Evolutionary conservation across 2,329 filamentous ascomycete genomes (phyloP), one percentile per base, ranked within the genome.

Genomic region (Aureobasidium leucospermi): DNA sequence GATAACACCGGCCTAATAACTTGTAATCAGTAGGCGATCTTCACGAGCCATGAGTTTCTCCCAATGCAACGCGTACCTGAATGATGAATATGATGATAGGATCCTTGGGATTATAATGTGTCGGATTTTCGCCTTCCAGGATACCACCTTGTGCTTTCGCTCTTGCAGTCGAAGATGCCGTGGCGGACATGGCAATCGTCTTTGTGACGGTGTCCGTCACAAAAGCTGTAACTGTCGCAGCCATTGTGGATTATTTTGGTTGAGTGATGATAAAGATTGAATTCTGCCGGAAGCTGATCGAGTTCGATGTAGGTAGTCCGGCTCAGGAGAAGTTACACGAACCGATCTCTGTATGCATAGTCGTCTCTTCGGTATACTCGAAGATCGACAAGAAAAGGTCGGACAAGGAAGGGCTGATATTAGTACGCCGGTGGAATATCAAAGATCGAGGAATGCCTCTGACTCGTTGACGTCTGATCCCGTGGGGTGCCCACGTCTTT

Each of bases 61-160:
- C 11, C 3, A 7, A n/a, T 8, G 2, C 4, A 34, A 16, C 34
- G 34, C 70, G 36, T 75, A 83, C 85, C 80, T 87, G 87, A 51
- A 91, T 87, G 67, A 91, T 89, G 73, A 92, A 90, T 48, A 89
- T 73, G 47, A 84, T 83, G 63, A 92, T 85, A 6, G 88, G 89
- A 64, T 90, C 86, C 60, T 82, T 86, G 10, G 85, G 67, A 65
- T 87, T 84, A 74, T 87, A 90, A 32, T 80, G 69, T 32, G 86
- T 79, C 1, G 89, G 89, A 63, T 90, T 85, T 56, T 81, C 75
- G 45, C 85, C 85, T 64, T 90, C 87, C 45, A 93, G 76, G 61
- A 93, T 82, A 63, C 89, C 89, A 55, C 79, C 85, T 70, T 88
- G 85, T 6, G 80, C 76, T 49, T 78, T 68, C 58, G 73, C 78